A percentile compares a stretch with the other conserved stretches of the same genome.
Conservation (phyloP, 805 yeast genomes). For the Jamesozyma hellenica region DNA sequence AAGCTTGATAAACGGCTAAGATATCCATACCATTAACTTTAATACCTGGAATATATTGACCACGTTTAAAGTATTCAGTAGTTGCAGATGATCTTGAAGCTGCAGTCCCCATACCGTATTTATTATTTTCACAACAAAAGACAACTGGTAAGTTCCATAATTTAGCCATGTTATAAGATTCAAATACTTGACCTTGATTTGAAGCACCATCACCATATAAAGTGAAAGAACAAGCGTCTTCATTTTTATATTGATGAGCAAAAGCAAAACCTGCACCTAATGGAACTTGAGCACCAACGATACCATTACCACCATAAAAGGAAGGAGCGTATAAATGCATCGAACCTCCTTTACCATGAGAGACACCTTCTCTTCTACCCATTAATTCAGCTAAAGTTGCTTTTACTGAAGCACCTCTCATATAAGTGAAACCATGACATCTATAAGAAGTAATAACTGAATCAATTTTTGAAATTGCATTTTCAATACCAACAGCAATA, state of each 20-base stretch:
- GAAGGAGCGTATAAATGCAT: slow-evolving; percentile 97
- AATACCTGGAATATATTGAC: slow-evolving; percentile 97
- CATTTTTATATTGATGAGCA: slow-evolving; percentile 89
- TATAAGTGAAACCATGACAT: slow-evolving; percentile 96
- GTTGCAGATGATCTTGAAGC: slow-evolving; percentile 95
- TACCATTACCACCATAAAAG: slow-evolving; percentile 98
- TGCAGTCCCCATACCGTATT: slow-evolving; percentile 99
- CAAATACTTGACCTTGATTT: slow-evolving; percentile 98
- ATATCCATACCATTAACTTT: slow-evolving; percentile 99
- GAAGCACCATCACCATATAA: slow-evolving; percentile 99
- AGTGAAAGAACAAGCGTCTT: slow-evolving; percentile 71
- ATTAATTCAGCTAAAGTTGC: slow-evolving; percentile 88
- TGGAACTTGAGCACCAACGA: slow-evolving; percentile 98
- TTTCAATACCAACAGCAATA: slow-evolving; percentile 95
- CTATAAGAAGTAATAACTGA: slow-evolving; percentile 93
- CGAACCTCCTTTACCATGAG: slow-evolving; percentile 98
- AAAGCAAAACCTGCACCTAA: slow-evolving; percentile 97
- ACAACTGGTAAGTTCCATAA: slow-evolving; percentile 93
- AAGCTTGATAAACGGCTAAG: slow-evolving; percentile 88
- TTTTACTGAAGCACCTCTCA: slow-evolving; percentile 90
- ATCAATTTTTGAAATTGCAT: slow-evolving; percentile 78
- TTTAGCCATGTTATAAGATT: slow-evolving; percentile 97
- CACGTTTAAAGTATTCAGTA: slow-evolving; percentile 96
- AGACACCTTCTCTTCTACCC: slow-evolving; percentile 93
- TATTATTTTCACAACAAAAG: slow-evolving; percentile 96